phyloP scores from a whole-genome alignment of 306 rosid species.

The Begonia loranthoides region DNA sequence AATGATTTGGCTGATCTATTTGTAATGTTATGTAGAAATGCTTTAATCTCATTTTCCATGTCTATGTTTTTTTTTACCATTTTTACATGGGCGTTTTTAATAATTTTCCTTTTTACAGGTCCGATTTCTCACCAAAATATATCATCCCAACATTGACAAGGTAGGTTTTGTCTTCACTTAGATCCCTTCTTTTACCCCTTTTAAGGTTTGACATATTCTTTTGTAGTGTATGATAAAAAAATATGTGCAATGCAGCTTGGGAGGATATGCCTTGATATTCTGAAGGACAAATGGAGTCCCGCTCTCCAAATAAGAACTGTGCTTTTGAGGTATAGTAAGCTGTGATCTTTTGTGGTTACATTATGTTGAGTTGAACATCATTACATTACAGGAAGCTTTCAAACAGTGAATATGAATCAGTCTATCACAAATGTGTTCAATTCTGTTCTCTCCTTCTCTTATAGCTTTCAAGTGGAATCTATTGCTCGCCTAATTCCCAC shows the following conservation, averaged over 20 bases:
- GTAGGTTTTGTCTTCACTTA: conserved; percentile 18
- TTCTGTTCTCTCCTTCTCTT: too few species aligned
- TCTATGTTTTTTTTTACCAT: conserved; percentile 4
- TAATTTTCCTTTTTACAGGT: conserved; percentile 35
- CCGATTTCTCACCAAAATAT: conserved; percentile 88
- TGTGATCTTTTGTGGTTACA: not conserved
- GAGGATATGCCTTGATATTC: conserved; percentile 20
- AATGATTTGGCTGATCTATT: too few species aligned
- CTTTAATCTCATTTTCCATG: conserved; percentile 4
- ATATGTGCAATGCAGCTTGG: conserved; percentile 10
- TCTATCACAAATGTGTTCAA: too few species aligned
- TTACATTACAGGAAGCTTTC: too few species aligned
- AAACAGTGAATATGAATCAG: too few species aligned
- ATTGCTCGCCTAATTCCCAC: too few species aligned
- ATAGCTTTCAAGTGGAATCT: too few species aligned
- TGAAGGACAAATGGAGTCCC: conserved; percentile 22
- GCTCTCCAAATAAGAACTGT: conserved; percentile 19
- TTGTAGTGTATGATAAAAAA: conserved; percentile 6
- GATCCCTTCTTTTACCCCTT: conserved; percentile 4
- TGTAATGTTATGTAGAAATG: too few species aligned
- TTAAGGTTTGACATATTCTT: conserved; percentile 2
- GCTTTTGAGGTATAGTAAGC: conserved; percentile 11
- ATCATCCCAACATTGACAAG: conserved; percentile 98
- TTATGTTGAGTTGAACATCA: too few species aligned
- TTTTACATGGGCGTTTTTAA: conserved; percentile 4